phyloP scores from a whole-genome alignment of 176 grass and related monocot species.

The Carex pumila region DNA sequence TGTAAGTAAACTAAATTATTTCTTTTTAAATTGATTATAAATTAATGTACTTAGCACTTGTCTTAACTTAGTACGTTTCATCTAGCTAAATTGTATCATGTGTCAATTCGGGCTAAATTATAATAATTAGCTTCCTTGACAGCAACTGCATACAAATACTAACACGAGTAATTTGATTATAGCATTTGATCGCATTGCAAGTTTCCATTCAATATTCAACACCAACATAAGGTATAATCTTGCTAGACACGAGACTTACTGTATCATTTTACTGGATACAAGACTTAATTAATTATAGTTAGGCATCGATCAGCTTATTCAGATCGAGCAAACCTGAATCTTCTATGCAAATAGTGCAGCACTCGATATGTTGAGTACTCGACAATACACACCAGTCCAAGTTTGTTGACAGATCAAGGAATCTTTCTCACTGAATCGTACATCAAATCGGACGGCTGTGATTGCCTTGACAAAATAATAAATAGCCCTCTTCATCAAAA shows the following conservation, averaged over 20 bases:
- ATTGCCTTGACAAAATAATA: neutral
- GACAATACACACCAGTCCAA: neutral
- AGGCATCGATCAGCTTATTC: neutral
- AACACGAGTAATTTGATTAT: neutral
- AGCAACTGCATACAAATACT: neutral
- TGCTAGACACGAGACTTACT: no score
- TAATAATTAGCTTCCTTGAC: neutral
- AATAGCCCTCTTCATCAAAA: neutral
- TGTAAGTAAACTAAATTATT: no score
- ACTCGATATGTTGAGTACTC: neutral
- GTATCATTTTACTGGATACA: neutral
- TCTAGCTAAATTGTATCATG: no score
- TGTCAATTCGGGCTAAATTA: neutral
- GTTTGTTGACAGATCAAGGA: neutral
- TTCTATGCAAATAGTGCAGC: neutral
- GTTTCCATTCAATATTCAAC: neutral
- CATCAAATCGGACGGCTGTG: neutral
- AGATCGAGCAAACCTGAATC: neutral
- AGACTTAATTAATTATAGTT: neutral
- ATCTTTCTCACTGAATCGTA: neutral
- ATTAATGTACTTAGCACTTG: no score
- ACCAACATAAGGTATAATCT: neutral
- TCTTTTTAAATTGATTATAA: no score
- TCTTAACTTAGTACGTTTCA: no score
- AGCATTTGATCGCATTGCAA: neutral